Evolutionary conservation across 2,329 filamentous ascomycete species (phyloP).

Genomic region (Furcasterigmium sp.): DNA sequence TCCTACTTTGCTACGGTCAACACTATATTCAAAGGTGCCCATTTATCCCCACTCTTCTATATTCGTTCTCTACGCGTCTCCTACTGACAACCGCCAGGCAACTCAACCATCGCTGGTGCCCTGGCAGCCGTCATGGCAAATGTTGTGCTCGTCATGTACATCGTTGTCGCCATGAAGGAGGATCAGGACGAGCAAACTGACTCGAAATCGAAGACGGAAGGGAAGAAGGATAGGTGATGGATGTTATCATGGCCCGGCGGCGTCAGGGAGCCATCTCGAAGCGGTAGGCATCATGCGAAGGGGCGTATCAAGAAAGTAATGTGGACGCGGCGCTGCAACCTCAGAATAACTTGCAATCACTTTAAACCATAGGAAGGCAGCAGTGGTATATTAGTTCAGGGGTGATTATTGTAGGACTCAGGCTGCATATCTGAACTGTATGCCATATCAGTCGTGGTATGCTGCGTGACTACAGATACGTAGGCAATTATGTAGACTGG

Average conservation of each 20-base stretch:
- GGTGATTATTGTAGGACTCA: too few relatives aligned
- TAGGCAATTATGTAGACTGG: too few relatives aligned
- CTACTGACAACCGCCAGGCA: conserved; percentile 60
- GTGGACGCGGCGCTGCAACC: too few relatives aligned
- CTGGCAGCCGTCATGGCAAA: conserved; percentile 87
- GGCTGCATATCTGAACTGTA: too few relatives aligned
- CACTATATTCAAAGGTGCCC: conserved; percentile 74
- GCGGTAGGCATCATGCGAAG: too few relatives aligned
- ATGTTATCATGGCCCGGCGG: not conserved
- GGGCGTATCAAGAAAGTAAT: too few relatives aligned
- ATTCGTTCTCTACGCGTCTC: not conserved
- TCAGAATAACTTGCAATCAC: too few relatives aligned
- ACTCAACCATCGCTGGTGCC: conserved; percentile 81
- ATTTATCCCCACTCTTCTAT: conserved; percentile 18
- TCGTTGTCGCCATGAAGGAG: conserved; percentile 86
- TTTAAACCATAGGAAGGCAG: too few relatives aligned
- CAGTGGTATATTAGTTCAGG: too few relatives aligned
- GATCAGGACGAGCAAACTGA: conserved; percentile 52
- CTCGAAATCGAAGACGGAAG: conserved; percentile 35
- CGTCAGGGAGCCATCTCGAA: too few relatives aligned
- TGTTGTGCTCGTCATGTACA: conserved; percentile 82
- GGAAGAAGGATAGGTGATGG: conserved; percentile 44
- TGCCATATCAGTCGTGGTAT: too few relatives aligned
- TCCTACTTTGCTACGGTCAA: conserved; percentile 83
- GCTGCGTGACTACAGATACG: too few relatives aligned